phyloP scores from a whole-genome alignment of 106 monocot genomes.

The Alisma plantagoaquatica region DNA sequence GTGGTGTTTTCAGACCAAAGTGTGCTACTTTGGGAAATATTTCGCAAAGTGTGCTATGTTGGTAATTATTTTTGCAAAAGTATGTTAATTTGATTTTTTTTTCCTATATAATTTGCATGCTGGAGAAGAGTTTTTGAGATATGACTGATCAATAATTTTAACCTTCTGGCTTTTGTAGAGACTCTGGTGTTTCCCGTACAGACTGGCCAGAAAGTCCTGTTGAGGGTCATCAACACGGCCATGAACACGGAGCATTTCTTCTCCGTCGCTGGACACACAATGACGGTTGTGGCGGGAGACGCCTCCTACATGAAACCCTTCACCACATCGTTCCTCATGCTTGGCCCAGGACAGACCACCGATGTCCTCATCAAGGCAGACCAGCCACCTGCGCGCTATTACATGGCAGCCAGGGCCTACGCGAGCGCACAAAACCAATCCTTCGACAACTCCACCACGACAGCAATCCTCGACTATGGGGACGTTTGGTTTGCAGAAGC shows the following conservation, averaged over 20 bases:
- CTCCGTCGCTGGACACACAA: constrained; percentile 23
- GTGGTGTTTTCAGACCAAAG: too few relatives aligned
- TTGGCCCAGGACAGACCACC: constrained; percentile 30
- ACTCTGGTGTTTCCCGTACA: too few relatives aligned
- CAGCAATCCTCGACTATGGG: constrained; percentile 26
- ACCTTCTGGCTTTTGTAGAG: too few relatives aligned
- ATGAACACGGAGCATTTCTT: constrained; percentile 37
- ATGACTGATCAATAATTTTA: too few relatives aligned
- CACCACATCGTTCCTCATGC: constrained; percentile 14
- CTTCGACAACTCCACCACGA: constrained; percentile 28
- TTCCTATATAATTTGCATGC: too few relatives aligned
- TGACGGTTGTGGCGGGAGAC: constrained; percentile 34
- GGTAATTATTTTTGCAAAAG: too few relatives aligned
- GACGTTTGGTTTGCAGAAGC: too few relatives aligned
- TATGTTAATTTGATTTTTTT: too few relatives aligned
- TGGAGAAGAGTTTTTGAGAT: too few relatives aligned
- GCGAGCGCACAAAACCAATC: constrained; percentile 12
- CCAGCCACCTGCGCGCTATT: constrained; percentile 16
- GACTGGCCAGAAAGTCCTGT: constrained; percentile 30
- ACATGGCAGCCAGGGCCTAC: constrained; percentile 32
- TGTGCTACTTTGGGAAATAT: too few relatives aligned
- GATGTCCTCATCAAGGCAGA: constrained; percentile 27
- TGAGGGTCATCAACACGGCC: constrained; percentile 27
- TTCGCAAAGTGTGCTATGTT: too few relatives aligned
- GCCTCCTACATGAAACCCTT: constrained; percentile 30